A percentile compares a stretch with the other conserved stretches of the same genome.
These are phyloP conservation scores for Trametes cubensis DNA, from an alignment of 768 basidiomycete species.

Conservation along the genomic window DNA sequence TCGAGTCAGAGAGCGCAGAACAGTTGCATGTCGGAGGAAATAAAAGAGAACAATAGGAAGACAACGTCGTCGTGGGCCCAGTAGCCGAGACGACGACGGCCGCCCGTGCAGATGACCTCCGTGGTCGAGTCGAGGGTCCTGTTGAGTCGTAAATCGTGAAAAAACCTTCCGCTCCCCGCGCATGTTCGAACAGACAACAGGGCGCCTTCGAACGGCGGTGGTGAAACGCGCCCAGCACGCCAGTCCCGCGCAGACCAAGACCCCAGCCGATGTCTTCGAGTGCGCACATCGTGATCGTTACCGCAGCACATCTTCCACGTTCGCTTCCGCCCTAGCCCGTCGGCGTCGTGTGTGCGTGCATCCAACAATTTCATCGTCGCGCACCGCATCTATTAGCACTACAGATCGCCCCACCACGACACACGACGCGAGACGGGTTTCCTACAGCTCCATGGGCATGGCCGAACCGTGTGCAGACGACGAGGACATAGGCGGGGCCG, in stretches of 20 bases:
- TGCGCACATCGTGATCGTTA: not conserved
- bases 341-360: not conserved
- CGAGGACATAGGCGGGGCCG: not conserved
- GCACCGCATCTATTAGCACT: not conserved
- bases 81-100: too few relatives aligned
- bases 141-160: too few relatives aligned
- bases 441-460: slow-evolving; percentile 12
- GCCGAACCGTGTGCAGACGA: not conserved
- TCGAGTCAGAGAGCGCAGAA: too few relatives aligned
- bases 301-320: not conserved
- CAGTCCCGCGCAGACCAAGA: slow-evolving; percentile 19
- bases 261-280: slow-evolving; percentile 1
- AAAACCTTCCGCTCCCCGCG: not conserved
- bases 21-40: too few relatives aligned
- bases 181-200: slow-evolving; percentile 3
- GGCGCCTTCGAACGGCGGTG: slow-evolving; percentile 20
- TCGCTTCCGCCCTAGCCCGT: not conserved
- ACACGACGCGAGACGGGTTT: not conserved
- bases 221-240: slow-evolving; percentile 3
- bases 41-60: too few relatives aligned
- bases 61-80: too few relatives aligned
- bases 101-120: too few relatives aligned
- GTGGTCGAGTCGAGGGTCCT: too few relatives aligned
- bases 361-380: not conserved
- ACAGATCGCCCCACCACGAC: not conserved